Evolutionary conservation across 139 green algal genomes (phyloP), one percentile per base, ranked within the genome.

Genomic region (Chlamydomonas asymmetrica): DNA sequence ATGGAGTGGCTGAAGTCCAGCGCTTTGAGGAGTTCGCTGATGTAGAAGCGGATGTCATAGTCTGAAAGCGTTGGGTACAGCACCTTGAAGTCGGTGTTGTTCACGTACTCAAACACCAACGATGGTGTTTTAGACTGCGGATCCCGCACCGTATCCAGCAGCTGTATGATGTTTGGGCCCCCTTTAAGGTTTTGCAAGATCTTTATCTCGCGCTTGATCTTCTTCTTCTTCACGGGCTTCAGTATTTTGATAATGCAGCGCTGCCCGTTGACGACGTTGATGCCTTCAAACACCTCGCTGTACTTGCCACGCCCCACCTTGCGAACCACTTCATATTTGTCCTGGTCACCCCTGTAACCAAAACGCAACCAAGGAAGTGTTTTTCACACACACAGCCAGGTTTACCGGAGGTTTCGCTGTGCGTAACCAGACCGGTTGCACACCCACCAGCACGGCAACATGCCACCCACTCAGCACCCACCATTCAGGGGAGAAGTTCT

Each of bases 221-320:
- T 98, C 79, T 98, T 98, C 87, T 98, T 98, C 81, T 98, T 98
- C 31, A 99, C 96, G 8, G 96, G 96, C 74, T 99, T 99, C 9
- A 99, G 85, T 54, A 99, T 97, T 75, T 98, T 98, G 81, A 98
- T 97, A 66, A 98, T 95, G 84, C 94, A 98, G 29, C 87, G 87
- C 32, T 94, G 73, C 60, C 87, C 86, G 49, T 82, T 93, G 27
- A 83, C 60, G 6, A 85, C 82, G 69, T 97, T 93, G 23, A 97
- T 73, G 37, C 95, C 95, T 85, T 99, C 97, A 83, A 99, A 99
- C 39, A 99, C 97, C 83, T 99, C 97, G 79, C 88, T 96, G 86
- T 99, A 99, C 85, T 99, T 99, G 41, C 97, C 97, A 7, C 96
- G 87, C 3, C 96, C 96, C 20, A 73, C 64, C 41, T 80, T 72